Evolutionary conservation across 179 eudicot genomes (phyloP).

Genomic region (Vitellaria paradoxa): DNA sequence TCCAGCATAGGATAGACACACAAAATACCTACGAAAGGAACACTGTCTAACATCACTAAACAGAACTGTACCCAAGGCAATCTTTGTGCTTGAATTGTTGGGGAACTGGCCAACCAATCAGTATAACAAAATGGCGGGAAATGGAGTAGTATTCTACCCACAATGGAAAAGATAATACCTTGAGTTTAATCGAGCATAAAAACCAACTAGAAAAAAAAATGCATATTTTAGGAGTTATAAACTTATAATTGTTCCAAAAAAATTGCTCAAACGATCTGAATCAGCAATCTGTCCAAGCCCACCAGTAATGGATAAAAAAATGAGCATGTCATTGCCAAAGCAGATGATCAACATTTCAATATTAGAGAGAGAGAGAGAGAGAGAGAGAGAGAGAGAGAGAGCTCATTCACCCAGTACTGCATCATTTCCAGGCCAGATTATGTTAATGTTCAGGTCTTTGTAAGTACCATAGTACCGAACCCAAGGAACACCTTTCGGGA

Average conservation of each 20-base stretch:
- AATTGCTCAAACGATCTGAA: no score
- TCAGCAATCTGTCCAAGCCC: no score
- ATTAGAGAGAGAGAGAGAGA: neutral
- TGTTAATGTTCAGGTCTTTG: slow-evolving; percentile 64
- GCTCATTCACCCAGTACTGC: slow-evolving; percentile 48
- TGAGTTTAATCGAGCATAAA: neutral
- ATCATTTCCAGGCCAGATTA: slow-evolving; percentile 87
- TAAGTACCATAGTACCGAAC: slow-evolving; percentile 71
- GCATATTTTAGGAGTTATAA: no score
- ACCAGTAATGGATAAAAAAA: no score
- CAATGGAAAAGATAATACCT: neutral
- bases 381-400: slow-evolving; percentile 3
- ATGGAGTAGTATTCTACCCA: neutral
- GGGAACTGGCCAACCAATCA: neutral
- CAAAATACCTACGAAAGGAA: no score
- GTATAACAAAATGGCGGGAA: neutral
- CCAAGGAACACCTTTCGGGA: slow-evolving; percentile 88
- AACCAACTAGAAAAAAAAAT: neutral
- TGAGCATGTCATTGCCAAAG: no score
- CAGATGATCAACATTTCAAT: no score
- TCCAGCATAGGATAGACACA: neutral
- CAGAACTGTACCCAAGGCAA: neutral
- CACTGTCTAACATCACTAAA: no score
- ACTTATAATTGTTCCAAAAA: no score
- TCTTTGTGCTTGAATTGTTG: neutral